These are phyloP conservation scores for Talinum fruticosum DNA, from an alignment of 148 eudicot species.

Conservation along the genomic window DNA sequence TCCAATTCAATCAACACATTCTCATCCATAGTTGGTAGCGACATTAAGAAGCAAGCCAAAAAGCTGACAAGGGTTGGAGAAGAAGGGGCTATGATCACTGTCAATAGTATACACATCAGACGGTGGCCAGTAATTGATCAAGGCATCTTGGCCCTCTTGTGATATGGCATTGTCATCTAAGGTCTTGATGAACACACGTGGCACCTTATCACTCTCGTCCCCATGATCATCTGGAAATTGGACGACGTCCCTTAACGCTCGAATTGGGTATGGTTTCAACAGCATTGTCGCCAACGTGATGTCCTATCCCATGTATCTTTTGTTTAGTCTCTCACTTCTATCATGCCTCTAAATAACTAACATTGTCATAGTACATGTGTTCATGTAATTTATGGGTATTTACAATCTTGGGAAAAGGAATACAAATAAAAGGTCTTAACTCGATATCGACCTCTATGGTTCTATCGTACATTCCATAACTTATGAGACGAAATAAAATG, in stretches of 20 bases:
- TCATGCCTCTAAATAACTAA: no score
- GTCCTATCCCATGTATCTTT: constrained; percentile 18
- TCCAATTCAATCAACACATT: no score
- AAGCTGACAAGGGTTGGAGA: constrained; percentile 26
- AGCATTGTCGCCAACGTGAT: constrained; percentile 31
- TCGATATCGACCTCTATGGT: no score
- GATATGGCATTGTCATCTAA: constrained; percentile 19
- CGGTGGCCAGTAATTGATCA: constrained; percentile 36
- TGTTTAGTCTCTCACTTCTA: no score
- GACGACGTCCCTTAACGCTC: constrained; percentile 14
- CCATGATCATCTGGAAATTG: constrained; percentile 11
- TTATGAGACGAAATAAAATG: no score
- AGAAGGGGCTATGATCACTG: constrained; percentile 34
- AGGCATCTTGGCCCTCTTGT: constrained; percentile 22
- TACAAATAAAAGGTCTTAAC: no score
- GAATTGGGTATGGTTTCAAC: constrained; percentile 14
- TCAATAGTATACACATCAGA: constrained; percentile 28
- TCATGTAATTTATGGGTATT: no score
- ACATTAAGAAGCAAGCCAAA: constrained; percentile 26
- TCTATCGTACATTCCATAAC: no score
- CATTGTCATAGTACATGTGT: no score
- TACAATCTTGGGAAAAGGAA: no score
- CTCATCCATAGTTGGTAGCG: constrained; percentile 4
- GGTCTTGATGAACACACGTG: constrained; percentile 39
- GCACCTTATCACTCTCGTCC: constrained; percentile 15